Percentiles rank a stretch among this genome's conserved stretches.
phyloP scores from a whole-genome alignment of 2,329 filamentous ascomycete species.

The Colletotrichum viniferum region DNA sequence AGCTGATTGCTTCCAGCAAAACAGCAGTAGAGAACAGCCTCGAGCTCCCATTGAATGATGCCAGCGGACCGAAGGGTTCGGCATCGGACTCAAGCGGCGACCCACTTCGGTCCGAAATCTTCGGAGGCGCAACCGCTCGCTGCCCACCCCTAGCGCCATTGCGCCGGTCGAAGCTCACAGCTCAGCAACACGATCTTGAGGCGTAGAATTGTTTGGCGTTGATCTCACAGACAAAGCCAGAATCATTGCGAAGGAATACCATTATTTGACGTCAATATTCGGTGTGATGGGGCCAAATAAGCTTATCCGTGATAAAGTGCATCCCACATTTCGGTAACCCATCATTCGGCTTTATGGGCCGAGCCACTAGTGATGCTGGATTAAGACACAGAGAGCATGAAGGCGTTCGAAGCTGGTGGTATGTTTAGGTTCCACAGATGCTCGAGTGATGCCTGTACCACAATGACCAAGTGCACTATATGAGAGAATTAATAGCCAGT shows the following conservation, averaged over 20 bases:
- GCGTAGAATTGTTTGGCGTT: neutral
- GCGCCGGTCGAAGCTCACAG: neutral
- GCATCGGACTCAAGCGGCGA: neutral
- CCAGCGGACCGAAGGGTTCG: neutral
- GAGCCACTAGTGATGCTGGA: neutral
- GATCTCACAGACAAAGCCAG: neutral
- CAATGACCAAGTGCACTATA: neutral
- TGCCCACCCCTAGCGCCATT: fast-evolving
- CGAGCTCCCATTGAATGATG: neutral
- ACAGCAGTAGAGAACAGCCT: neutral
- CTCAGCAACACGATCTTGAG: neutral
- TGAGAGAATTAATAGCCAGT: neutral
- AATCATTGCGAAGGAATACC: neutral
- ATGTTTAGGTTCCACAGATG: neutral
- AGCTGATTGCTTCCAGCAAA: neutral
- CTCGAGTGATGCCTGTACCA: neutral
- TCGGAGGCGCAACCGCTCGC: neutral
- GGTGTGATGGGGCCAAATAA: neutral
- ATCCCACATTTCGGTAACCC: neutral
- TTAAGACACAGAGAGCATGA: fast-evolving
- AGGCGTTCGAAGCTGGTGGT: neutral
- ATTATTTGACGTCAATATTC: neutral
- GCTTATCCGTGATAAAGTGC: neutral
- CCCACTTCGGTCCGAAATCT: neutral
- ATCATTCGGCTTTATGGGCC: neutral